Evolutionary conservation across 352 stramenopile genomes (phyloP).

Genomic region (Pythium insidiosum): DNA sequence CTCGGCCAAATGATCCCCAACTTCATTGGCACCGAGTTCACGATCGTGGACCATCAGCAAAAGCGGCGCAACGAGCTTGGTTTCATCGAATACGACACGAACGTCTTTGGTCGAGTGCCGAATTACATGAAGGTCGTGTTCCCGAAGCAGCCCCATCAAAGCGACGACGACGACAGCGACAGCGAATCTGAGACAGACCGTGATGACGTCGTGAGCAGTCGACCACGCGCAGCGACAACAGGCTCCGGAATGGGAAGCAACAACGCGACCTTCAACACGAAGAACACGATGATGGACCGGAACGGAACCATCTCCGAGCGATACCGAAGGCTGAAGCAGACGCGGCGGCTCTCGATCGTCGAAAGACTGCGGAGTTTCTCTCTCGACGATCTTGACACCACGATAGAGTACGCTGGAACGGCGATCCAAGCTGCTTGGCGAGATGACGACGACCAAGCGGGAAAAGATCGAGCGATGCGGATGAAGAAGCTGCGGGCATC

Average conservation of each 20-base stretch:
- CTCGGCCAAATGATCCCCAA: constrained; percentile 69
- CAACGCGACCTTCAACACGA: constrained; percentile 35
- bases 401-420: constrained; percentile 26
- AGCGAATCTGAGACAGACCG: too few species aligned
- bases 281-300: constrained; percentile 33
- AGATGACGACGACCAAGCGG: constrained; percentile 45
- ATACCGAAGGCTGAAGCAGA: constrained; percentile 48
- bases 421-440: constrained; percentile 25
- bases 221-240: constrained; percentile 7
- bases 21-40: constrained; percentile 83
- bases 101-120: constrained; percentile 68
- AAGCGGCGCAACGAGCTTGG: constrained; percentile 56
- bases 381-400: constrained; percentile 41
- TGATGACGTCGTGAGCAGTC: constrained; percentile 4
- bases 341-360: constrained; percentile 31
- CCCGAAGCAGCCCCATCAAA: constrained; percentile 14
- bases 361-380: constrained; percentile 51
- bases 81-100: constrained; percentile 71
- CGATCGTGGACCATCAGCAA: constrained; percentile 72
- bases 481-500: constrained; percentile 21
- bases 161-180: constrained; percentile 2
- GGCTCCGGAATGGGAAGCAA: constrained; percentile 26
- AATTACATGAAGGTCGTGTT: constrained; percentile 69
- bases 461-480: constrained; percentile 24
- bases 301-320: constrained; percentile 51